Evolutionary conservation across 805 yeast species (phyloP), one percentile per base, ranked within the genome.

Genomic region (Candida corydali): DNA sequence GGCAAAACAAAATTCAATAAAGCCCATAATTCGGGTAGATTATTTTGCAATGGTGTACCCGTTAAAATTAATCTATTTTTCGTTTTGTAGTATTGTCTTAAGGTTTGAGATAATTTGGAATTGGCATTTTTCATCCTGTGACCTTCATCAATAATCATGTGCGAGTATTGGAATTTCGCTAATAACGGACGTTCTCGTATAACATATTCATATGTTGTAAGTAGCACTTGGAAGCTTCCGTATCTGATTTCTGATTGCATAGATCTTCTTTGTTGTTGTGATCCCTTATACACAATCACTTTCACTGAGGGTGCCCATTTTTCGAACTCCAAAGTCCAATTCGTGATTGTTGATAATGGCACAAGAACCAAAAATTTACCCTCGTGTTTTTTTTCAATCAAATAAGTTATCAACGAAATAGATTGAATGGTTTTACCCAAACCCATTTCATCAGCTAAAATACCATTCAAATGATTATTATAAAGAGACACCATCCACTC

Each of bases 91-190:
- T 77, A 82, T 38, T 73, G 77, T 24, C 82, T 77, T 47, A 85
- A 75, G 0, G 93, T 84, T 37, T 67, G 67, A 0, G 91, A 82
- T 38, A 85, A 63, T 52, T 84, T 85, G 3, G 91, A 82, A 39
- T 76, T 75, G 2, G 88, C 70, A 53, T 85, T 85, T 55, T 85
- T 85, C 88, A 85, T 81, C 63, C 94, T 71, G 59, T 85, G 95
- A 59, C 95, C 95, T 69, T 85, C 95, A 68, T 85, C 95, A 46
- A 85, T 85, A 46, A 85, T 83, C 91, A 85, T 85, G 57, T 86
- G 91, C 28, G 83, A 82, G 80, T 89, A 85, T 44, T 75, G 75
- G 47, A 81, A 76, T 50, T 80, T 82, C 19, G 80, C 61, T 49
- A 85, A 63, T 15, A 85, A 52, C 4, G 88, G 81, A 44, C 86